Evolutionary conservation across 768 basidiomycete species (phyloP), one percentile per base, ranked within the genome.

Genomic region (Hericium erinaceus): DNA sequence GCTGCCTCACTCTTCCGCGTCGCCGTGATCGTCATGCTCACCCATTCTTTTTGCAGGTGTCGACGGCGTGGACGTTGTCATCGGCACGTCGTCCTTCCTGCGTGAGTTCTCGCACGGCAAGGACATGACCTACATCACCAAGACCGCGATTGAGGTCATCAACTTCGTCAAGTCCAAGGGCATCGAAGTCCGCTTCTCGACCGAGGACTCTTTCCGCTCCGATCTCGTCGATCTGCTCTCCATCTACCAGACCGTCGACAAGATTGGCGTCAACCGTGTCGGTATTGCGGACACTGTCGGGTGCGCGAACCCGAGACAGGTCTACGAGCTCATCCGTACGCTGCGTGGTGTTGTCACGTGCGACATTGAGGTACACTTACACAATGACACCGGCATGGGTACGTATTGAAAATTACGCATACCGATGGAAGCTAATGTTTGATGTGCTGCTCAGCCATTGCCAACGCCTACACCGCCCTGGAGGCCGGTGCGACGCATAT

Each of bases 71-170:
- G 95, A 98, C 71, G 93, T 98, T 64, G 97, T 98, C 72, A 98
- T 99, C 62, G 95, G 97, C 39, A 98, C 97, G 9, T 98, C 95
- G 10, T 98, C 95, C 44, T 99, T 97, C 88, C 85, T 98, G 52
- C 88, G 95, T 65, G 95, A 99, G 76, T 97, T 98, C 82, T 98
- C 95, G 26, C 97, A 99, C 72, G 97, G 97, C 68, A 99, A 98
- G 83, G 97, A 98, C 73, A 99, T 99, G 92, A 77, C 92, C 49
- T 99, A 97, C 77, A 99, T 99, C 77, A 95, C 95, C 78, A 98
- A 95, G 76, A 89, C 92, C 40, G 95, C 95, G 59, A 93, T 98
- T 66, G 95, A 98, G 72, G 97, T 99, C 65, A 99, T 99, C 74
- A 84, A 95, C 66, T 99, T 88, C 66, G 95, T 99, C 82, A 99